Evolutionary conservation across 495 filamentous ascomycete species (phyloP), one percentile per base, ranked within the genome.

Genomic region (Tuber microsphaerosporum): DNA sequence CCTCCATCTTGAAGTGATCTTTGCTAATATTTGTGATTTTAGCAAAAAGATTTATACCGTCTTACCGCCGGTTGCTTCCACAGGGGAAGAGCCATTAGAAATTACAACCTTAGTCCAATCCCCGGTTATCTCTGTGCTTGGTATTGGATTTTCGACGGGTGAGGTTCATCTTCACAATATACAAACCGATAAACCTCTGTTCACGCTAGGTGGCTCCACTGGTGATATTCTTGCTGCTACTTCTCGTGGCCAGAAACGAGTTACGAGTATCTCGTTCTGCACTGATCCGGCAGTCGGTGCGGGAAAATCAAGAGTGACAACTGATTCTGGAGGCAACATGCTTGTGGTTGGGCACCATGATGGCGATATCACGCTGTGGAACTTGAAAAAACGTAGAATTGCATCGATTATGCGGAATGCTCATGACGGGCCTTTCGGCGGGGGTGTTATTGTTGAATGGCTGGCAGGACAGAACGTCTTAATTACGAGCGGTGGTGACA

Each of bases 321-420:
- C 70, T 92, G 69, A 95, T 96, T 94, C 94, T 91, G 69, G 97
- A 92, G 8, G 90, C 90, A 19, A 90, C 48, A 78, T 83, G 69
- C 81, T 83, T 46, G 81, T 79, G 9, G 81, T 76, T 73, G 81
- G 81, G 26, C 76, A 83, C 61, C 65, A 86, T 9, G 92, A 87
- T 78, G 93, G 94, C 20, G 94, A 97, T 85, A 88, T 98, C 65
- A 97, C 92, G 1, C 88, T 99, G 76, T 99, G 96, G 96, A 94
- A 98, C 84, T 87, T 99, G 71, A 95, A 97, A 78, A 87, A 91
- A 31, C 94, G 93, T 2, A 89, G 92, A 74, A 88, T 95, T 72
- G 90, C 89, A 82, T 94, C 94, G 34, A 86, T 94, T 19, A 87
- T 98, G 41, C 90, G 93, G 71, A 90, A 91, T 34, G 95, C 94